phyloP scores from a whole-genome alignment of 345 rosid species.

The Populus simonii region DNA sequence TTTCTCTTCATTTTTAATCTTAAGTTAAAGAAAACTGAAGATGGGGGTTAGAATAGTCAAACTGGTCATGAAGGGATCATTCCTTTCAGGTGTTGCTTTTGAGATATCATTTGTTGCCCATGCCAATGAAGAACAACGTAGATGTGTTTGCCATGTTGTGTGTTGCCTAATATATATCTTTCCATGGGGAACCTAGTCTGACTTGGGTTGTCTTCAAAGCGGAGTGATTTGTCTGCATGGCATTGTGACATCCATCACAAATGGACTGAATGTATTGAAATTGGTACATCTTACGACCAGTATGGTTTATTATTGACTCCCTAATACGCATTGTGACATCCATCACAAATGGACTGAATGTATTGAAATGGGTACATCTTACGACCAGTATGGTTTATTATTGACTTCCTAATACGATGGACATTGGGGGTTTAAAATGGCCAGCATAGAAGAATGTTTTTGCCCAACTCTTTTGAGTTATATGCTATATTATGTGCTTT shows the following conservation, averaged over 20 bases:
- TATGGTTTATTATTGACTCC: background rate
- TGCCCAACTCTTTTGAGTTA: background rate
- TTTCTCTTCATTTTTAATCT: background rate
- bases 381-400: background rate
- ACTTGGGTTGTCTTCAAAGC: background rate
- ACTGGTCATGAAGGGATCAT: background rate
- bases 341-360: background rate
- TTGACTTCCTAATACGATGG: background rate
- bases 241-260: background rate
- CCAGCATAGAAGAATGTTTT: background rate
- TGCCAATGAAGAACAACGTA: background rate
- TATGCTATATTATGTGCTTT: background rate
- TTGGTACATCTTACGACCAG: background rate
- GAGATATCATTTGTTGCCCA: background rate
- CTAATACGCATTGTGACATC: background rate
- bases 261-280: background rate
- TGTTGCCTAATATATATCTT: background rate
- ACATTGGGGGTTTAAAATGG: background rate
- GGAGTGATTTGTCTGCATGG: background rate
- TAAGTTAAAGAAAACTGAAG: background rate
- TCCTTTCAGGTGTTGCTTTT: background rate
- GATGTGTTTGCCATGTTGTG: background rate
- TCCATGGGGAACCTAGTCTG: background rate
- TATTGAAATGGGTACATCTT: background rate
- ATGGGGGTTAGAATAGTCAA: background rate